phyloP scores from a whole-genome alignment of 495 filamentous ascomycete genomes.

The Collariella sp. region DNA sequence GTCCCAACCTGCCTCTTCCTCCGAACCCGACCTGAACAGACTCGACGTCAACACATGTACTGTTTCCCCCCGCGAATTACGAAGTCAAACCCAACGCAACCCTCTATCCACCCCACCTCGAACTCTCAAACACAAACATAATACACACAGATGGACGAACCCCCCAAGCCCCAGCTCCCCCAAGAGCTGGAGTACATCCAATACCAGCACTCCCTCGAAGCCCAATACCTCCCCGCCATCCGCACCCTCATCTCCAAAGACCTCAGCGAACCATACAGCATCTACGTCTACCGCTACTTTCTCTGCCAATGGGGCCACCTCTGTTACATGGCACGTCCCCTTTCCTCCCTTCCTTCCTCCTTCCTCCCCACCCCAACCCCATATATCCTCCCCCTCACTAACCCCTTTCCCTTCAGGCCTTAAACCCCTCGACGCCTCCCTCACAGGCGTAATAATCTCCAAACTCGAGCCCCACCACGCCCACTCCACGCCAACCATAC shows the following conservation, averaged over 20 bases:
- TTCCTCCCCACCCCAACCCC: not conserved
- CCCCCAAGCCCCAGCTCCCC: constrained; percentile 28
- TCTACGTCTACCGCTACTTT: constrained; percentile 99
- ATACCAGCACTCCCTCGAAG: constrained; percentile 72
- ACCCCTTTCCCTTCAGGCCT: constrained; percentile 43
- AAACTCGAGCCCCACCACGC: constrained; percentile 84
- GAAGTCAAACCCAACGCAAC: no score
- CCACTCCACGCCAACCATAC: constrained; percentile 60
- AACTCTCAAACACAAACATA: no score
- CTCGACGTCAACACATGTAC: no score
- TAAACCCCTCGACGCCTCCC: constrained; percentile 47
- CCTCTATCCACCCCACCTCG: no score
- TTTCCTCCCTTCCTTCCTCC: not conserved
- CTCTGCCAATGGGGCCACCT: constrained; percentile 96
- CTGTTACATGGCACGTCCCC: constrained; percentile 68
- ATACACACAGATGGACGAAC: constrained; percentile 14
- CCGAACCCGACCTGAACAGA: no score
- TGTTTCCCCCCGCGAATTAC: no score
- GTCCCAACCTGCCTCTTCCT: no score
- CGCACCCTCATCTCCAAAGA: constrained; percentile 91
- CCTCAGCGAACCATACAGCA: constrained; percentile 97
- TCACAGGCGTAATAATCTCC: constrained; percentile 86
- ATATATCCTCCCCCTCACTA: constrained; percentile 4
- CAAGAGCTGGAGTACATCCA: constrained; percentile 67
- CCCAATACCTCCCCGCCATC: constrained; percentile 76